phyloP scores from a whole-genome alignment of 208 protist genomes.

The Balamuthia mandrillaris region DNA sequence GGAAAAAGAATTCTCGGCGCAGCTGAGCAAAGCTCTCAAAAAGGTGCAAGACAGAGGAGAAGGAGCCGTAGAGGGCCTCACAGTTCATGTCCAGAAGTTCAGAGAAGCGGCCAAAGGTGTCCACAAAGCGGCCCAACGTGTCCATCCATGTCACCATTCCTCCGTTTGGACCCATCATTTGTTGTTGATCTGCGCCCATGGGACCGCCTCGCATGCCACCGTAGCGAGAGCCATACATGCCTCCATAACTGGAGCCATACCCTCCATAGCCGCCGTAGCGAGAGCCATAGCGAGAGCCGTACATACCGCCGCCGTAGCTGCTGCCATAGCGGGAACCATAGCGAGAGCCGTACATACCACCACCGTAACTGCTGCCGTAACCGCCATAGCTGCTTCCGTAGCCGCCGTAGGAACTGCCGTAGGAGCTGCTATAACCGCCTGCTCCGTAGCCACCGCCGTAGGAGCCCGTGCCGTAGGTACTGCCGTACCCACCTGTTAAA shows the following conservation, averaged over 20 bases:
- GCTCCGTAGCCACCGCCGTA: not conserved
- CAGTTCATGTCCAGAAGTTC: conserved; percentile 51
- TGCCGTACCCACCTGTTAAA: not conserved
- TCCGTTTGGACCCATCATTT: not conserved
- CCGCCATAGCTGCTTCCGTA: not conserved
- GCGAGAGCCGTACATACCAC: not conserved
- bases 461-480: not conserved
- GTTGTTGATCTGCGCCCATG: not conserved
- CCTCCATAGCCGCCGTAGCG: conserved; percentile 27
- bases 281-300: not conserved
- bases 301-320: not conserved
- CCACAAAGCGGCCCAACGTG: conserved; percentile 34
- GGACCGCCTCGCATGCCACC: not conserved
- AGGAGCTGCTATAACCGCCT: not conserved
- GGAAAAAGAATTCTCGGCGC: conserved; percentile 30
- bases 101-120: conserved; percentile 47
- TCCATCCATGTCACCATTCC: conserved; percentile 43
- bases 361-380: not conserved
- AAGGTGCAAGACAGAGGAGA: conserved; percentile 45
- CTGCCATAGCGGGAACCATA: not conserved
- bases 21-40: conserved; percentile 50
- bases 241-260: not conserved
- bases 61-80: conserved; percentile 53
- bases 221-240: not conserved
- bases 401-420: not conserved